These are phyloP conservation scores for Physcia stellaris DNA, from an alignment of 495 filamentous ascomycete genomes.

Conservation along the genomic window DNA sequence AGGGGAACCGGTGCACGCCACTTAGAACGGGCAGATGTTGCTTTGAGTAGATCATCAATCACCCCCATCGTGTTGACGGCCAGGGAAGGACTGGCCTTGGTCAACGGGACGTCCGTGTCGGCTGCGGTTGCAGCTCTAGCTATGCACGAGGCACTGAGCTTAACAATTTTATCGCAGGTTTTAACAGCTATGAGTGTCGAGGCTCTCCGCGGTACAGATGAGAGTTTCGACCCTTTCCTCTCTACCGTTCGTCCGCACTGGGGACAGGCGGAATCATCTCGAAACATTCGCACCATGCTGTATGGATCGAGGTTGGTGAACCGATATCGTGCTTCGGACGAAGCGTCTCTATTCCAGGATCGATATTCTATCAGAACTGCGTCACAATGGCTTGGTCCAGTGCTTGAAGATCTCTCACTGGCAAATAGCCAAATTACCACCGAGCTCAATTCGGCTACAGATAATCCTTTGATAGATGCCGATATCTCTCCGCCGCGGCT, in stretches of 20 bases:
- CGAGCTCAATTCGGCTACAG: conserved; percentile 49
- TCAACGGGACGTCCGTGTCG: conserved; percentile 49
- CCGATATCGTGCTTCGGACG: conserved; percentile 13
- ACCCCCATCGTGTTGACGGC: conserved; percentile 34
- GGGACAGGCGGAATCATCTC: conserved; percentile 44
- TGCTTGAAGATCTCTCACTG: conserved; percentile 44
- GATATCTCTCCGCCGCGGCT: conserved; percentile 12
- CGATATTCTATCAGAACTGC: conserved; percentile 46
- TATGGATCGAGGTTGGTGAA: conserved; percentile 20
- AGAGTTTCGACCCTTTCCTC: conserved; percentile 48
- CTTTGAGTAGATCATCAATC: conserved; percentile 25
- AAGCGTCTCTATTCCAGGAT: conserved; percentile 36
- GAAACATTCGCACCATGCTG: conserved; percentile 41
- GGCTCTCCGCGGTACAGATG: conserved; percentile 33
- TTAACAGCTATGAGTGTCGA: conserved; percentile 31
- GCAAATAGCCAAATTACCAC: conserved; percentile 35
- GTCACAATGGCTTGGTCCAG: conserved; percentile 51
- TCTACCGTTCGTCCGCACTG: conserved; percentile 40
- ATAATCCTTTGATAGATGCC: conserved; percentile 46
- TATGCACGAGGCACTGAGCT: conserved; percentile 38
- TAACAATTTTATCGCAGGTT: conserved; percentile 42
- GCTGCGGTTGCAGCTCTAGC: conserved; percentile 35
- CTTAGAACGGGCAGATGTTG: conserved; percentile 26
- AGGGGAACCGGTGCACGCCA: conserved; percentile 5
- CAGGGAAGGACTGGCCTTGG: conserved; percentile 44